phyloP scores from a whole-genome alignment of 345 rosid genomes.

The Streptanthus diversifolius region DNA sequence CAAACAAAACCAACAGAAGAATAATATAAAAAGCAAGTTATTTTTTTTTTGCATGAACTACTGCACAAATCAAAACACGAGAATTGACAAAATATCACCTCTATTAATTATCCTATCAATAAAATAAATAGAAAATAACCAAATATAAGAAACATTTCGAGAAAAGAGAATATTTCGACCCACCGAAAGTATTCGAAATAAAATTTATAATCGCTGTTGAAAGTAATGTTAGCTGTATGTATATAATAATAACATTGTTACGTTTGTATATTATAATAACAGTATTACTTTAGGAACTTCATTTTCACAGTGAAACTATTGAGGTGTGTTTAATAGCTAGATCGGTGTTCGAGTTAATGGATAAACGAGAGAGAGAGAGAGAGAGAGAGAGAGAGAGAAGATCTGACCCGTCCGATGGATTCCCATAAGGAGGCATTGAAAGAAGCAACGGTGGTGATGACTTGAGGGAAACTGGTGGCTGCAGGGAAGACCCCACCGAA shows the following conservation, averaged over 20 bases:
- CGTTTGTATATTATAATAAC: not conserved
- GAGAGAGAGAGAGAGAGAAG: not conserved
- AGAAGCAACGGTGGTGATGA: slow-evolving; percentile 82
- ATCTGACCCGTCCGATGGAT: slow-evolving; percentile 71
- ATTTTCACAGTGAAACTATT: slow-evolving; percentile 5
- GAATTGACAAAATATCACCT: not conserved
- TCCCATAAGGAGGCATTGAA: slow-evolving; percentile 83
- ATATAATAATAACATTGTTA: no score
- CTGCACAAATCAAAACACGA: slow-evolving; percentile 19
- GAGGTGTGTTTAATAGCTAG: not conserved
- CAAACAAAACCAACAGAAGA: slow-evolving; percentile 3
- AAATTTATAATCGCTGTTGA: not conserved
- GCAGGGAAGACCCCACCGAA: slow-evolving; percentile 59
- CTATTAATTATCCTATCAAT: not conserved
- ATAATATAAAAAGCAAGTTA: slow-evolving; percentile 9
- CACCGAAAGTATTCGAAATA: not conserved
- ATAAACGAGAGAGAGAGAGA: no score
- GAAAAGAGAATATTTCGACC: slow-evolving; percentile 5
- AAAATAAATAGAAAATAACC: not conserved
- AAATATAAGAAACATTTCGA: no score
- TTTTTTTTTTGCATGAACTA: slow-evolving; percentile 32
- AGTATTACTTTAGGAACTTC: slow-evolving; percentile 19
- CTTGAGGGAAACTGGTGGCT: slow-evolving; percentile 96
- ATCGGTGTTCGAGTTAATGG: slow-evolving; percentile 11
- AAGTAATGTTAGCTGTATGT: not conserved